Percentiles rank a stretch among this genome's conserved stretches.
Conservation (phyloP, 2,329 filamentous ascomycete species). For the Helicocarpus griseus region DNA sequence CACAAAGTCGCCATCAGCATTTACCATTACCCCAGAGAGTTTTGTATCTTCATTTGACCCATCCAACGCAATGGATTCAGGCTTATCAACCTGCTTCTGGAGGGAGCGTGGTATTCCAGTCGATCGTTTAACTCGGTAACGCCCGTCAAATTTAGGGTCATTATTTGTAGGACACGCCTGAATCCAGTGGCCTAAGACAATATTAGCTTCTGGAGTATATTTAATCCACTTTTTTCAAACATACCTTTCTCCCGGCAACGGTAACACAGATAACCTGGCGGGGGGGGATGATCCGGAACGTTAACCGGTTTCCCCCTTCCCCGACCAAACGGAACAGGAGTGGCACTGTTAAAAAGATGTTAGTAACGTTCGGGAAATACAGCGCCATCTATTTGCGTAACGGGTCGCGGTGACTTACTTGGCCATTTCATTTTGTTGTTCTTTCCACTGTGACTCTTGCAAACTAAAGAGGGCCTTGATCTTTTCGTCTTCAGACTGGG, state of each 20-base stretch:
- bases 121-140: constrained; percentile 86
- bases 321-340: constrained; percentile 33
- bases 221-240: constrained; percentile 6
- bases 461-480: constrained; percentile 87
- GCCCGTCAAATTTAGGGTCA: constrained; percentile 89
- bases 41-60: constrained; percentile 71
- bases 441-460: constrained; percentile 83
- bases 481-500: constrained; percentile 87
- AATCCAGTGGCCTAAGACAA: constrained; percentile 73
- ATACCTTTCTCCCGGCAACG: constrained; percentile 82
- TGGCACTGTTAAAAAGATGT: constrained; percentile 29
- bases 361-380: constrained; percentile 15
- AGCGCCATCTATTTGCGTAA: too few relatives aligned
- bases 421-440: constrained; percentile 87
- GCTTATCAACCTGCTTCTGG: constrained; percentile 90
- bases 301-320: constrained; percentile 42
- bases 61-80: constrained; percentile 61
- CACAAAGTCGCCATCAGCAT: constrained; percentile 94
- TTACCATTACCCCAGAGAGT: constrained; percentile 89
- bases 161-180: constrained; percentile 97
- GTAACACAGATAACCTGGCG: constrained; percentile 91
- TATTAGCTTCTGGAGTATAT: constrained; percentile 19
- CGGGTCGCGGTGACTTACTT: too few relatives aligned
- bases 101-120: constrained; percentile 95
- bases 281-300: constrained; percentile 86